phyloP scores from a whole-genome alignment of 1,284 basidiomycete species.

The Pseudozyma pruni region DNA sequence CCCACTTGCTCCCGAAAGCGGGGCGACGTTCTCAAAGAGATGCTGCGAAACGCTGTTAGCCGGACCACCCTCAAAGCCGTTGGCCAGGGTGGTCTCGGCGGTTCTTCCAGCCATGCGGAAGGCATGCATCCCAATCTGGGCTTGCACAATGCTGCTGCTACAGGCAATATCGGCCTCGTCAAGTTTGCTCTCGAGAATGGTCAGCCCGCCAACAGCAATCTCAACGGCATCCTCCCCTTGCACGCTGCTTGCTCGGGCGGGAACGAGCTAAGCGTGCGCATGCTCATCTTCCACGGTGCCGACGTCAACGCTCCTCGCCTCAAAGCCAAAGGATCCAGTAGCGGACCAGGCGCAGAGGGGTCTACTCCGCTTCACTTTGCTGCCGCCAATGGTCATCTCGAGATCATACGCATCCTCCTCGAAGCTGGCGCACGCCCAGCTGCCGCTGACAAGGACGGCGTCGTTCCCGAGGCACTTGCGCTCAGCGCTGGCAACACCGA shows the following conservation, averaged over 20 bases:
- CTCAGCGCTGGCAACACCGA: slow-evolving; percentile 43
- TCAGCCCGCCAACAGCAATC: slow-evolving; percentile 53
- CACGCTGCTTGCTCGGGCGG: slow-evolving; percentile 64
- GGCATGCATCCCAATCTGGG: slow-evolving; percentile 53
- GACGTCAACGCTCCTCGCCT: slow-evolving; percentile 57
- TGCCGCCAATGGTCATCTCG: slow-evolving; percentile 62
- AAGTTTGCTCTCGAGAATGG: slow-evolving; percentile 65
- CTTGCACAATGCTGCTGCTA: slow-evolving; percentile 60
- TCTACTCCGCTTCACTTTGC: slow-evolving; percentile 66
- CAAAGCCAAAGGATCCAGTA: slow-evolving; percentile 32
- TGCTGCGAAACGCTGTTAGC: slow-evolving; percentile 45
- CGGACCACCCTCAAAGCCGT: slow-evolving; percentile 45
- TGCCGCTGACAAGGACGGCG: slow-evolving; percentile 51
- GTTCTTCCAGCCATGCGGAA: slow-evolving; percentile 23
- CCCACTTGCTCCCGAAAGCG: too few relatives aligned
- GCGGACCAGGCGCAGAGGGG: slow-evolving; percentile 56
- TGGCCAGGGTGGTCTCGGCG: slow-evolving; percentile 33
- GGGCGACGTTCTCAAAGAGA: too few relatives aligned
- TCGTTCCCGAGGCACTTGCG: slow-evolving; percentile 58
- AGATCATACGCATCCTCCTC: slow-evolving; percentile 57
- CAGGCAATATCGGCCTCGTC: slow-evolving; percentile 62
- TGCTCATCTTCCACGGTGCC: slow-evolving; percentile 62
- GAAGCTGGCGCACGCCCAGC: slow-evolving; percentile 57
- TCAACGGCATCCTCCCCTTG: slow-evolving; percentile 63
- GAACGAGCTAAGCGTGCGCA: slow-evolving; percentile 48